Base-by-base conservation (phyloP, 805 yeast species). In the Saccharomyces jurei region DNA sequence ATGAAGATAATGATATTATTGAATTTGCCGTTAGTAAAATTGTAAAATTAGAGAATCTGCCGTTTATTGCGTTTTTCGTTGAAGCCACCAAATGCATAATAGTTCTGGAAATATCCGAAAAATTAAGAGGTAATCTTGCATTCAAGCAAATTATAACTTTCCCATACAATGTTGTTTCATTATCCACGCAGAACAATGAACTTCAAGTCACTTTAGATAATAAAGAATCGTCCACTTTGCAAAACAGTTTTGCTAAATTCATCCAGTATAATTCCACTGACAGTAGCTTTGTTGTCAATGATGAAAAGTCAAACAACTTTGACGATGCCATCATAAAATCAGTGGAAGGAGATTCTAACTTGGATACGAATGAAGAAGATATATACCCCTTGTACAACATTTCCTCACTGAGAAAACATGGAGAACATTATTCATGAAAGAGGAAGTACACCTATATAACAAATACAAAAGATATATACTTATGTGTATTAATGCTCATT, bases 1-100 rank as follows among this genome's bases (percentile, higher is more conserved):
- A 80, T 55, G 84, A 83, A 22, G 60, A 65, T 2, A 72, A 72
- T 46, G 71, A 74, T 56, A 52, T 72, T 10, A 74, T 73, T 52
- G 91, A 86, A 67, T 75, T 74, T 51, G 73, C 82, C 31, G 81
- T 85, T 2, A 70, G 81, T 1, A 71, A 76, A 52, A 67, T 81
- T 11, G 56, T 72, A 4, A 63, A 81, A 5, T 62, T 73, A 53
- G 50, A 63, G 1, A 63, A 63, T 3, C 41, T 55, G 9, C 71
- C 72, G 27, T 63, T 70, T 44, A 46, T 78, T 41, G 73, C 79
- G 9, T 77, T 81, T 9, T 70, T 79, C 51, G 73, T 77, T 27
- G 87, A 83, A 64, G 77, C 81, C 54, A 78, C 83, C 3, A 74
- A 72, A 11, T 71, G 75, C 48, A 56, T 82, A 14, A 51, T 74